Percentiles rank a stretch among this genome's conserved stretches.
Evolutionary conservation across 129 eudicot species (phyloP).

Genomic region (Artemisia tridentata): DNA sequence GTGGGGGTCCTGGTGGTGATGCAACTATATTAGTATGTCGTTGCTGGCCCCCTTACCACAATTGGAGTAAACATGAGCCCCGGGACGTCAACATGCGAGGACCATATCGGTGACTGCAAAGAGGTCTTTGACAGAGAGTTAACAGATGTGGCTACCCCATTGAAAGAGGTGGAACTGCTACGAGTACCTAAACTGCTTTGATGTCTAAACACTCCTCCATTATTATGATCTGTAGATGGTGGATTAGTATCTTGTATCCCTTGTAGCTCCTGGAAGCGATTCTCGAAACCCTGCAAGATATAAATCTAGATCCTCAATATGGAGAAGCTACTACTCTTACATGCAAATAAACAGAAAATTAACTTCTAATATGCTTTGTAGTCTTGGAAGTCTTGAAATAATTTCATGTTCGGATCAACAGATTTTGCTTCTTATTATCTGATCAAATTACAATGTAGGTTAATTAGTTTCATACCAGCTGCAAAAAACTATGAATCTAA

Average conservation of each 20-base stretch:
- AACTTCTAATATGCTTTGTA: too few species aligned
- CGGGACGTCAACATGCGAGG: slow-evolving; percentile 26
- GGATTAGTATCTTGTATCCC: slow-evolving; percentile 43
- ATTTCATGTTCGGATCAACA: neutral
- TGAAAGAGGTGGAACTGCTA: slow-evolving; percentile 13
- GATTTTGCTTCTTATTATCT: slow-evolving; percentile 1
- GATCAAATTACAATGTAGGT: neutral
- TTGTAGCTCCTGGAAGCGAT: slow-evolving; percentile 36
- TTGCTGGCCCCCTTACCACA: slow-evolving; percentile 27
- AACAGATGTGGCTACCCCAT: slow-evolving; percentile 33
- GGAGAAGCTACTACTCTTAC: slow-evolving; percentile 7
- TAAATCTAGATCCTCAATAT: slow-evolving; percentile 19
- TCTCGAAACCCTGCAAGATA: slow-evolving; percentile 52
- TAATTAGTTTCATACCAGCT: neutral
- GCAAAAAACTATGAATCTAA: neutral
- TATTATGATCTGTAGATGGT: slow-evolving; percentile 37
- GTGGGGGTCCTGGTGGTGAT: slow-evolving; percentile 34
- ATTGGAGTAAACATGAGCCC: slow-evolving; percentile 29
- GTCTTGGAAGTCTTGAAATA: too few species aligned
- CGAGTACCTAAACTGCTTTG: slow-evolving; percentile 4
- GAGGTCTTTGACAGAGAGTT: slow-evolving; percentile 36
- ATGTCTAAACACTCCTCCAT: slow-evolving; percentile 32
- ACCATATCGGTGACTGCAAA: slow-evolving; percentile 37
- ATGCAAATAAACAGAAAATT: too few species aligned
- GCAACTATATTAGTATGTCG: slow-evolving; percentile 25